These are phyloP conservation scores for Solanum chiquidenum DNA, from an alignment of 257 asterid species.

Conservation along the genomic window DNA sequence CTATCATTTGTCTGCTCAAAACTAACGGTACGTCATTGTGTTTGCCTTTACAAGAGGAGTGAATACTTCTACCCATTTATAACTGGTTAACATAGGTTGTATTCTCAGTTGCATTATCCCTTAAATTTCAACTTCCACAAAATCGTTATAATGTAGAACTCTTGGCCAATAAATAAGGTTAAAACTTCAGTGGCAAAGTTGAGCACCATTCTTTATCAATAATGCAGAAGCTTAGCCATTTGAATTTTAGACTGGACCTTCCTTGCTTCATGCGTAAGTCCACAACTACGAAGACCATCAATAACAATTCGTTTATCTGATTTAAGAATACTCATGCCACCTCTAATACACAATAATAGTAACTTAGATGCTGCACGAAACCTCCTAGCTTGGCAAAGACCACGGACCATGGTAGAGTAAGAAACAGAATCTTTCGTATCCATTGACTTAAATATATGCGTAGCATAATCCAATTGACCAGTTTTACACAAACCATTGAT, in stretches of 20 bases:
- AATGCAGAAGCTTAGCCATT: background rate
- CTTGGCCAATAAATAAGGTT: background rate
- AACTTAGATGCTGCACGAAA: background rate
- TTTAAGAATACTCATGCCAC: background rate
- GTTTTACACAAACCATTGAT: background rate
- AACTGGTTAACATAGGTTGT: background rate
- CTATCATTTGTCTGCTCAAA: slow-evolving; percentile 6
- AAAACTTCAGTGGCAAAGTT: background rate
- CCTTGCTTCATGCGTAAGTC: background rate
- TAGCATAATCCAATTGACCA: background rate
- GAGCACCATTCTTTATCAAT: background rate
- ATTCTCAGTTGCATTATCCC: background rate
- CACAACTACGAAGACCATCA: background rate
- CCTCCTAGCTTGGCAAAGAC: background rate
- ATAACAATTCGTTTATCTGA: background rate
- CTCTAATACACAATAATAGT: background rate
- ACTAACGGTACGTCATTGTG: background rate
- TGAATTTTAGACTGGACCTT: background rate
- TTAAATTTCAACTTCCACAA: background rate
- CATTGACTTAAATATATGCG: background rate
- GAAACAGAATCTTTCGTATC: background rate
- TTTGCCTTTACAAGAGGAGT: background rate
- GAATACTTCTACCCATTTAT: background rate
- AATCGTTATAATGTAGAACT: background rate
- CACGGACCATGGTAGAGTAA: background rate